Base-by-base conservation (phyloP, 106 monocot species). In the Apostasia ramifera region DNA sequence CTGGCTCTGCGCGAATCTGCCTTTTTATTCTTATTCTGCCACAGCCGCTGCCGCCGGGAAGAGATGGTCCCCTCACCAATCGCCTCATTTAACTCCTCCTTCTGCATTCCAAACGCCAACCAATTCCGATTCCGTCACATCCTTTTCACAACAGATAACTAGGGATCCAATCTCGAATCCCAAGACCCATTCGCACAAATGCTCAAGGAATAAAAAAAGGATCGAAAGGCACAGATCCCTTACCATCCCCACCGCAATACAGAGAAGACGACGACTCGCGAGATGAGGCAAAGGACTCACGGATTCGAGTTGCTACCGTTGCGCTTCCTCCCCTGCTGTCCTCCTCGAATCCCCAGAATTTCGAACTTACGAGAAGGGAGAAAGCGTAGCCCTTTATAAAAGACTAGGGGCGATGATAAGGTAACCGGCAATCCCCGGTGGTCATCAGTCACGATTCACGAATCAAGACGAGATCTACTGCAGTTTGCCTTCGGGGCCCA, bases 1-100 rank as follows among this genome's bases (percentile, higher is more conserved):
- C 63, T 76, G 40, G 70, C 44, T 47, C 60, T 12, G 15, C 71
- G 37, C 6, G 44, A 44, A 44, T 78, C 66, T 51, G 51, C 64
- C 13, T 64, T 66, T 43, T 55, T 74, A 49, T 49, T 57, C 40
- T 57, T 74, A 57, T 47, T 64, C 14, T 7, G 66, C 63, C 6
- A 2, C 54, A 5, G 15, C 45, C 6, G 47, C 45, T 8, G 58
- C 50, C 70, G 58, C 47, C 48, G 48, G 13, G 6, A 44, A 62
- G 10, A 44, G 12, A 12, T 11, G 10, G 62, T 62, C 44, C 62
- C 62, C 44, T 62, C 62, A 11, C 13, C 47, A 1, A 64, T 1
- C 8, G 6, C 41, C 64, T 47, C 15, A 26, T 47, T 64, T 13
- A 15, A 15, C 6, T 13, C 65, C 65, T 26, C 12, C 48, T 47